A percentile compares a stretch with the other conserved stretches of the same genome.
Conservation (phyloP, 2,329 filamentous ascomycete species). For the Penicillium sp. region DNA sequence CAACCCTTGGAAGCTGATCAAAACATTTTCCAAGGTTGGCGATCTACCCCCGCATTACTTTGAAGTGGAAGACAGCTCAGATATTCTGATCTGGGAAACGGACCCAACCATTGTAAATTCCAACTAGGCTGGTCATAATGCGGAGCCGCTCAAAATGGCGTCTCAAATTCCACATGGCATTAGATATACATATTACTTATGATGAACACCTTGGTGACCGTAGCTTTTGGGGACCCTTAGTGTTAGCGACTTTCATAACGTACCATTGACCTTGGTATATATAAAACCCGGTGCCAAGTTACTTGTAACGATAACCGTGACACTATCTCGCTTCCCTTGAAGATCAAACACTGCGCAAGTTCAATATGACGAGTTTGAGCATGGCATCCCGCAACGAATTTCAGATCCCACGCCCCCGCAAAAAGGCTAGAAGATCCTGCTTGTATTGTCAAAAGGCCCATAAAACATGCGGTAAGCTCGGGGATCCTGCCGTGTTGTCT, state of each 20-base stretch:
- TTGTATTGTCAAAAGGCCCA: slow-evolving; percentile 14
- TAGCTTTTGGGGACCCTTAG: not conserved
- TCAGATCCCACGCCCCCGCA: not conserved
- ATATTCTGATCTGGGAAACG: not conserved
- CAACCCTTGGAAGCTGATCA: not conserved
- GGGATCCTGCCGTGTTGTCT: not conserved
- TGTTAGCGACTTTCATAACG: not conserved
- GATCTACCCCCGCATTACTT: not conserved
- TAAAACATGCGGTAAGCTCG: slow-evolving; percentile 15
- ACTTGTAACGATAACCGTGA: not conserved
- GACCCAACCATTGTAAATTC: not conserved
- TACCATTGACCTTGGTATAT: not conserved
- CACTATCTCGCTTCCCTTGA: not conserved
- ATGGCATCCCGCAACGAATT: not conserved
- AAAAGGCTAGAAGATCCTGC: slow-evolving; percentile 15
- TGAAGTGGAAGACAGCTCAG: too few relatives aligned
- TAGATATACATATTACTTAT: not conserved
- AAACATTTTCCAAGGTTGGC: not conserved
- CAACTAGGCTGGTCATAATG: not conserved
- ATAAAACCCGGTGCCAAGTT: not conserved
- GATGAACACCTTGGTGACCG: not conserved
- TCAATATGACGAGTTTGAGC: not conserved
- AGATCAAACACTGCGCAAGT: not conserved
- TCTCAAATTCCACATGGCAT: not conserved
- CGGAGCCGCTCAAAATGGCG: slow-evolving; percentile 3